phyloP scores from a whole-genome alignment of 2,329 filamentous ascomycete species.

The Neonectria ditissima region DNA sequence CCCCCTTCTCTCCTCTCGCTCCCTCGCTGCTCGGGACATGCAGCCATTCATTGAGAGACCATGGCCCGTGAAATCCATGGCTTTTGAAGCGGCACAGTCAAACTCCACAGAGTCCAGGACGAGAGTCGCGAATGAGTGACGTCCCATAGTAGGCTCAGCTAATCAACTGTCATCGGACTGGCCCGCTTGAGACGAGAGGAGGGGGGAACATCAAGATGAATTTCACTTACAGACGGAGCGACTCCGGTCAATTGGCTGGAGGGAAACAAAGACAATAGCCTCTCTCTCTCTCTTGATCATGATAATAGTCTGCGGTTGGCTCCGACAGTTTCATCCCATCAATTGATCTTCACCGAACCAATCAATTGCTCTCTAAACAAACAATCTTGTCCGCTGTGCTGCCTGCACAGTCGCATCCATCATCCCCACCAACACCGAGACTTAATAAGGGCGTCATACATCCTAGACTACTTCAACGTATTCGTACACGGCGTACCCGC shows the following conservation, averaged over 20 bases:
- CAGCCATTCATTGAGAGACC: neutral
- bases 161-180: constrained; percentile 19
- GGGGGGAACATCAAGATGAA: neutral
- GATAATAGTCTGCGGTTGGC: neutral
- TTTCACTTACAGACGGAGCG: constrained; percentile 1
- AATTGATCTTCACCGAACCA: constrained; percentile 8
- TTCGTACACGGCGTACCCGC: constrained; percentile 31
- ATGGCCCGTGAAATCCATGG: constrained; percentile 26
- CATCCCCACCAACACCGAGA: constrained; percentile 1
- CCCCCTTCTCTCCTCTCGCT: neutral
- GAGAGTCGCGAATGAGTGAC: constrained; percentile 21
- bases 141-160: constrained; percentile 21
- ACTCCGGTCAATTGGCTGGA: constrained; percentile 19
- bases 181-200: too few species aligned
- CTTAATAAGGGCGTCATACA: neutral
- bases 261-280: neutral
- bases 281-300: neutral
- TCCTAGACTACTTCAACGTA: constrained; percentile 1
- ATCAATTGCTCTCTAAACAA: constrained; percentile 6
- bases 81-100: constrained; percentile 14
- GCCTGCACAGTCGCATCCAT: constrained; percentile 3
- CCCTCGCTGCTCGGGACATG: constrained; percentile 1
- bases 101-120: neutral
- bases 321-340: constrained; percentile 1
- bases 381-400: neutral